Percentiles rank a stretch among this genome's conserved stretches.
Conservation (phyloP, 2,329 filamentous ascomycete genomes). For the Cercospora zeina region DNA sequence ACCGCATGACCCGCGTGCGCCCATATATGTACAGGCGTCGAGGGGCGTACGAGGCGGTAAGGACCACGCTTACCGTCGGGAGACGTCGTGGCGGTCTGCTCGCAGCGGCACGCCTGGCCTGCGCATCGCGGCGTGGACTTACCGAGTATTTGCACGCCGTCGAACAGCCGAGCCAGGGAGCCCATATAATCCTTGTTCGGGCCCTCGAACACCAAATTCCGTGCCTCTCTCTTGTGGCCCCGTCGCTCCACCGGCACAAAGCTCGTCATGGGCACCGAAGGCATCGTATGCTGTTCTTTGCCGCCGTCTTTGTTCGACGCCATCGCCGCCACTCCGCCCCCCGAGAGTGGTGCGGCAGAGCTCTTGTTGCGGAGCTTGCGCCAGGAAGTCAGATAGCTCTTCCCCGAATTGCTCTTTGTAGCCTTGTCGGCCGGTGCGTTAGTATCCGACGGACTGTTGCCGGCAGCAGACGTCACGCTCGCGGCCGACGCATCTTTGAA, state of each 20-base stretch:
- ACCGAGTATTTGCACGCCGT: conserved; percentile 92
- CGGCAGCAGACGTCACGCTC: conserved; percentile 24
- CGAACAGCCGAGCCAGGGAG: conserved; percentile 84
- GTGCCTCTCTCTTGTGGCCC: conserved; percentile 55
- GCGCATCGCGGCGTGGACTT: conserved; percentile 43
- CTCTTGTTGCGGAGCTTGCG: conserved; percentile 87
- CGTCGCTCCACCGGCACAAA: conserved; percentile 63
- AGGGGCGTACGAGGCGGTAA: conserved; percentile 11
- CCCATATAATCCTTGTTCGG: conserved; percentile 90
- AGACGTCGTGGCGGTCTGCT: conserved; percentile 20
- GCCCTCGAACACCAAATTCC: conserved; percentile 70
- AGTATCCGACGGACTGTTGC: conserved; percentile 33
- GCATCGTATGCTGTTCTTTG: conserved; percentile 61
- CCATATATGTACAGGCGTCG: neutral
- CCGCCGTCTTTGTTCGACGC: conserved; percentile 45
- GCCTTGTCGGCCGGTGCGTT: conserved; percentile 43
- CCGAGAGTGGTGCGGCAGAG: conserved; percentile 56
- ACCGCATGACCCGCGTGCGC: neutral
- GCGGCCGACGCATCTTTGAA: conserved; percentile 66
- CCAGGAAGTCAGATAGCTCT: conserved; percentile 82
- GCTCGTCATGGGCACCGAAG: conserved; percentile 62
- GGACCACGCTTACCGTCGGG: conserved; percentile 9
- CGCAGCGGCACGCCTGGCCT: conserved; percentile 11
- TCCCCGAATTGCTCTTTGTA: conserved; percentile 61
- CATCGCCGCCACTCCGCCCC: conserved; percentile 8